Evolutionary conservation across 768 basidiomycete species (phyloP).

Genomic region (Xerocomus spinulosus): DNA sequence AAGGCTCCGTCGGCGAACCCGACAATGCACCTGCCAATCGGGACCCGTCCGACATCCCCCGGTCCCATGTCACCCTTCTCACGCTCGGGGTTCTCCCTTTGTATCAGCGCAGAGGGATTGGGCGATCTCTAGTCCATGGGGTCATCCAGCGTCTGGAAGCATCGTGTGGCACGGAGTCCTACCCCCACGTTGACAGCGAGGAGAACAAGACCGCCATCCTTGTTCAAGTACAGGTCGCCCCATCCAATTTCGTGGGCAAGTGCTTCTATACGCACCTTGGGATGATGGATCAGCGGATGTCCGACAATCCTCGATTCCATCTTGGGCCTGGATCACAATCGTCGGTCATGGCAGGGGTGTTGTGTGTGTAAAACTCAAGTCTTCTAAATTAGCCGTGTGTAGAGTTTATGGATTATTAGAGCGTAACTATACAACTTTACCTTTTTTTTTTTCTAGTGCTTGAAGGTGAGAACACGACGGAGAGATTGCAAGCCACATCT

Average conservation of each 20-base stretch:
- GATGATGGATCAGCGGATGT: slow-evolving; percentile 22
- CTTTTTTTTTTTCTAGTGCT: too few species aligned
- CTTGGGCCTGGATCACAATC: slow-evolving; percentile 19
- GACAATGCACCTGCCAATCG: slow-evolving; percentile 1
- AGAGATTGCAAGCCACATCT: too few species aligned
- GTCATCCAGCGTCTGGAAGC: slow-evolving; percentile 25
- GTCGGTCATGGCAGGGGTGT: slow-evolving; percentile 24
- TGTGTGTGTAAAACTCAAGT: slow-evolving; percentile 22
- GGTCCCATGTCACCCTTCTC: slow-evolving; percentile 22
- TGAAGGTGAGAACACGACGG: too few species aligned
- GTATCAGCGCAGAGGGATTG: slow-evolving; percentile 28
- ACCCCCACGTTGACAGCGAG: neutral
- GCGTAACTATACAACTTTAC: too few species aligned
- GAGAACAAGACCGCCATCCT: slow-evolving; percentile 17
- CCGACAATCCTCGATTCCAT: slow-evolving; percentile 5
- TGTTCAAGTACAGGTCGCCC: slow-evolving; percentile 27
- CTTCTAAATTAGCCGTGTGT: too few species aligned
- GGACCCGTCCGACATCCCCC: slow-evolving; percentile 8
- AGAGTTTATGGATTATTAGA: too few species aligned
- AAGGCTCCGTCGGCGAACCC: neutral
- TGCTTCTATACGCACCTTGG: slow-evolving; percentile 27
- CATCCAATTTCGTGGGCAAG: slow-evolving; percentile 22
- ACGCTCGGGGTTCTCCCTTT: slow-evolving; percentile 27
- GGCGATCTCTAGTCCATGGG: slow-evolving; percentile 26
- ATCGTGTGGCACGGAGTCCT: neutral